A percentile compares a stretch with the other conserved stretches of the same genome.
Conservation (phyloP, 2,329 filamentous ascomycete genomes). For the Zymoseptoria ardabiliae region DNA sequence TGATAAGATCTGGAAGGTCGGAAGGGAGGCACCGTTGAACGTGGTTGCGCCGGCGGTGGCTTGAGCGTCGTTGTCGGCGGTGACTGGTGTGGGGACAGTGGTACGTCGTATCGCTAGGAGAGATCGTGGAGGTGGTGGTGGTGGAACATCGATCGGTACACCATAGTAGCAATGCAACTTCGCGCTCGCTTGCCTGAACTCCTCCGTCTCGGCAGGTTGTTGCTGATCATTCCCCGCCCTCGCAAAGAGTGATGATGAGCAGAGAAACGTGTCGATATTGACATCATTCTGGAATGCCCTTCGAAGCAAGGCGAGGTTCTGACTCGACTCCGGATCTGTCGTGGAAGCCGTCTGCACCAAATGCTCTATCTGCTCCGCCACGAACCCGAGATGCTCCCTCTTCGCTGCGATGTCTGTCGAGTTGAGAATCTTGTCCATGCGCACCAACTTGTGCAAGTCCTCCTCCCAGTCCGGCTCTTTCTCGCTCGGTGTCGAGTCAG, state of each 20-base stretch:
- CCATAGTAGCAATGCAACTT: conserved; percentile 63
- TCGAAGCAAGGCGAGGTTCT: conserved; percentile 35
- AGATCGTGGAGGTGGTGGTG: background rate
- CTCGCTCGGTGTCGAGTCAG: background rate
- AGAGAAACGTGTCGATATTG: conserved; percentile 55
- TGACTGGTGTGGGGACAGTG: background rate
- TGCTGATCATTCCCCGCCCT: conserved; percentile 44
- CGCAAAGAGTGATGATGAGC: conserved; percentile 56
- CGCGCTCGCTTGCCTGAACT: conserved; percentile 56
- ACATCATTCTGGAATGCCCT: conserved; percentile 37
- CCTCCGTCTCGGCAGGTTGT: conserved; percentile 32
- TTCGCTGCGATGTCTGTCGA: conserved; percentile 37
- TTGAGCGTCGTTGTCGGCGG: background rate
- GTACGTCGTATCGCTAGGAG: background rate
- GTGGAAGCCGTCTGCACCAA: conserved; percentile 17
- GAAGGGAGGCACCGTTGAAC: background rate
- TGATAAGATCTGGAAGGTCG: conserved; percentile 8
- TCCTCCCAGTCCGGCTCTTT: conserved; percentile 32
- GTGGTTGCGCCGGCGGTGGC: background rate
- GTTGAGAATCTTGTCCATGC: conserved; percentile 40
- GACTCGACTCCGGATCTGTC: conserved; percentile 36
- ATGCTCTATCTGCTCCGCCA: conserved; percentile 19
- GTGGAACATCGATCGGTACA: conserved; percentile 43
- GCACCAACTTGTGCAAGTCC: conserved; percentile 30
- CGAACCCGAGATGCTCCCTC: conserved; percentile 28